Base-by-base conservation (phyloP, 345 rosid species). In the Odontarrhena argentea region DNA sequence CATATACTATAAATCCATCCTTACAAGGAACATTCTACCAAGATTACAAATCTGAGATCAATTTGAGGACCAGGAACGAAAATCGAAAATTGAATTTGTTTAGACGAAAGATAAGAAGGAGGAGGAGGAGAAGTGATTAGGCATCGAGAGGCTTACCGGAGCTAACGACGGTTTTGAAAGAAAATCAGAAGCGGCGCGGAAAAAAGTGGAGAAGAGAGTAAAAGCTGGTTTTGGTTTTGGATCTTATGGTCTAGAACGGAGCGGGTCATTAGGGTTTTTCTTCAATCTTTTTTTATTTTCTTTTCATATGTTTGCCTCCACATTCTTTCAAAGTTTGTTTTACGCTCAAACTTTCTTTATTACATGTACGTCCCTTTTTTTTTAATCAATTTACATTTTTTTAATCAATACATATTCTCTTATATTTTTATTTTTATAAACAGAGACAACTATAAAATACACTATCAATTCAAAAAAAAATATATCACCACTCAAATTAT, bases 211-310 rank as follows among this genome's bases (percentile, higher is more conserved):
- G 56, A 54, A 68, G 32, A 52, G 51, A 38, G 42, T 14, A 8
- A 8, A 49, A 58, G 22, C 49, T 37, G 36, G 22, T 34, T 12
- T 25, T 10, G 38, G 24, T 68, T 46, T 68, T 40, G 44, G 51
- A 48, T 41, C 66, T 68, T 68, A 68, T 68, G 73, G 58, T 68
- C 37, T 13, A n/a, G 14, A 67, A 35, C 25, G 22, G 37, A 54
- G 48, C 30, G 41, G 26, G 57, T 49, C 59, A 49, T 55, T 71
- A 71, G 69, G 75, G 64, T n/a, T 71, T 58, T 25, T 59, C 55
- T 70, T 46, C 47, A 35, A 35, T 61, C 9, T 44, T 44, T 60
- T 3, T 49, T 51, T 24, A 50, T 10, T 49, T 45, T 43, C 13
- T 18, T 70, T 52, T 53, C 34, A 6, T 54, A 14, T 40, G 8